These are phyloP conservation scores for Pseudozyma flocculosa DNA, from an alignment of 1,284 basidiomycete species.

Conservation along the genomic window DNA sequence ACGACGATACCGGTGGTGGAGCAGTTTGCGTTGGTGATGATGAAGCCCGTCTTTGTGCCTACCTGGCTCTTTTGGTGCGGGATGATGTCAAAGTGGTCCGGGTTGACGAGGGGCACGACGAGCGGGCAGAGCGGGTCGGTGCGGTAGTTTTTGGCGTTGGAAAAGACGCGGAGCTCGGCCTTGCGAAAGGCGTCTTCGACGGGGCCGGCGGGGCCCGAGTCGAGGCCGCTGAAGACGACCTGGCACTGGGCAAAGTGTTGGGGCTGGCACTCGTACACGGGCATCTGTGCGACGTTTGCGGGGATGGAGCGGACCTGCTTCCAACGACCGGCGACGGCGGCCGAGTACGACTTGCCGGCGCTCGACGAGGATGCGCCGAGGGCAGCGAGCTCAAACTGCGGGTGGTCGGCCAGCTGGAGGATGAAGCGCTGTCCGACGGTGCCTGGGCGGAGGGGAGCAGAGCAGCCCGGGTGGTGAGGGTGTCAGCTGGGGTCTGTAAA, in stretches of 20 bases:
- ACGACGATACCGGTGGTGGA: slow-evolving; percentile 93
- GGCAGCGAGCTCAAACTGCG: slow-evolving; percentile 83
- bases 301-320: slow-evolving; percentile 85
- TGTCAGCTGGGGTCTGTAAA: too few relatives aligned
- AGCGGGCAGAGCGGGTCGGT: slow-evolving; percentile 92
- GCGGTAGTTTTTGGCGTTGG: slow-evolving; percentile 96
- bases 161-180: slow-evolving; percentile 90
- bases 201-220: slow-evolving; percentile 89
- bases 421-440: slow-evolving; percentile 68
- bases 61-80: slow-evolving; percentile 71
- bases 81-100: slow-evolving; percentile 80
- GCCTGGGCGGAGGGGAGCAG: too few relatives aligned
- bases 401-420: slow-evolving; percentile 80
- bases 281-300: slow-evolving; percentile 66
- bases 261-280: slow-evolving; percentile 77
- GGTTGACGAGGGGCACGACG: slow-evolving; percentile 94
- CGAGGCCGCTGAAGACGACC: slow-evolving; percentile 90
- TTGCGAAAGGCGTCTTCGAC: slow-evolving; percentile 85
- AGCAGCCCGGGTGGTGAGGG: slow-evolving; percentile 1
- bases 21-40: slow-evolving; percentile 98
- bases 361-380: slow-evolving; percentile 88
- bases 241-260: slow-evolving; percentile 78
- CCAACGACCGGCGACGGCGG: slow-evolving; percentile 74
- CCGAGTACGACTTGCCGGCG: slow-evolving; percentile 78
- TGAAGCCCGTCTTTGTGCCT: slow-evolving; percentile 75